phyloP scores from a whole-genome alignment of 163 green algal genomes.

The Chlorella variabilis region DNA sequence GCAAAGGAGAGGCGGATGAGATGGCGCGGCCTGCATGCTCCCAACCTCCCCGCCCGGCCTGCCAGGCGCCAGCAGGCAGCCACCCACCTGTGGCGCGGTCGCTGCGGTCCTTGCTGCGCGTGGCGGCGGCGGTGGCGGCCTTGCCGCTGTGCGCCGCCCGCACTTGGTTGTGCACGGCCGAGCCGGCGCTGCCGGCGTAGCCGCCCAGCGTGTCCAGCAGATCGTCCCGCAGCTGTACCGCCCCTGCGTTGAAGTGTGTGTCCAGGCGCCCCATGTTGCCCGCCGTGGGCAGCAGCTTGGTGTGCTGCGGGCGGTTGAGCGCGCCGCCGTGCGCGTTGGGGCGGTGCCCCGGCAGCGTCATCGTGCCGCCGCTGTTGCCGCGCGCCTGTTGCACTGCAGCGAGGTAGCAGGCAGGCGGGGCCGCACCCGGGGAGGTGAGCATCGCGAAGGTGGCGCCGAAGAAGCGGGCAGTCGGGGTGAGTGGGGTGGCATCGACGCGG shows the following conservation, averaged over 20 bases:
- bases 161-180: slow-evolving; percentile 38
- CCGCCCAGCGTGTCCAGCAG: slow-evolving; percentile 61
- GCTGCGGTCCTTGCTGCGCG: slow-evolving; percentile 67
- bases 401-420: too few species aligned
- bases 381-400: slow-evolving; percentile 32
- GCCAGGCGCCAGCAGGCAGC: too few species aligned
- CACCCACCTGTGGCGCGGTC: slow-evolving; percentile 96
- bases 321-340: slow-evolving; percentile 44
- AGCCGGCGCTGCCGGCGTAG: slow-evolving; percentile 35
- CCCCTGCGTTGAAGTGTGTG: slow-evolving; percentile 50
- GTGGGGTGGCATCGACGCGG: too few species aligned
- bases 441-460: too few species aligned
- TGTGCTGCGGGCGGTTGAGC: neutral
- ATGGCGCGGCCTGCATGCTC: too few species aligned
- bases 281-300: slow-evolving; percentile 26
- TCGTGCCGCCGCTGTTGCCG: neutral
- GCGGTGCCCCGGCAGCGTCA: slow-evolving; percentile 15
- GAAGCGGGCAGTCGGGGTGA: too few species aligned
- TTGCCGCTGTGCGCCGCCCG: slow-evolving; percentile 24
- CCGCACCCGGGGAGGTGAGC: too few species aligned
- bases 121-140: slow-evolving; percentile 20
- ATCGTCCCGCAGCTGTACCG: slow-evolving; percentile 58
- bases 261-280: slow-evolving; percentile 65
- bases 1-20: neutral
- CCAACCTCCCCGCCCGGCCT: too few species aligned